Evolutionary conservation across 495 filamentous ascomycete species (phyloP).

Genomic region (Achaetomiella virescens): DNA sequence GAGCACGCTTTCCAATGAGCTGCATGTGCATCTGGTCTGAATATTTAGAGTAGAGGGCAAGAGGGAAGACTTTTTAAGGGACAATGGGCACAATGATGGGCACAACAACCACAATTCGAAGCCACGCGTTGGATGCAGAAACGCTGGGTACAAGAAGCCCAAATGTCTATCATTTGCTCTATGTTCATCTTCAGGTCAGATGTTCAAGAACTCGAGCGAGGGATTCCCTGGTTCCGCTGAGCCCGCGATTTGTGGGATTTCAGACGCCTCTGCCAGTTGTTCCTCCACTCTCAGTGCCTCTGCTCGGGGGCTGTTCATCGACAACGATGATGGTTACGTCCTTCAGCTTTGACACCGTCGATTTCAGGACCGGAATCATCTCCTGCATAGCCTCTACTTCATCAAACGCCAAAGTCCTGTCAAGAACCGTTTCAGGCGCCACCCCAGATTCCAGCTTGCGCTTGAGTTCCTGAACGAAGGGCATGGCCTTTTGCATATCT

Average conservation of each 20-base stretch:
- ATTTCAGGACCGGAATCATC: neutral
- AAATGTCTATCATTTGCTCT: no score
- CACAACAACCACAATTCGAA: no score
- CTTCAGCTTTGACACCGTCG: neutral
- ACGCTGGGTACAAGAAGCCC: no score
- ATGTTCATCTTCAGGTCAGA: no score
- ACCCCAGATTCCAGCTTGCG: neutral
- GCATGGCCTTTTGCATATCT: slow-evolving; percentile 92
- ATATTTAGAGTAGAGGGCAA: no score
- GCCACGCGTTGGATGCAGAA: no score
- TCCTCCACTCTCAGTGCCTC: no score
- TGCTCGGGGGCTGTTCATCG: no score
- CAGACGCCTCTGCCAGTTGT: neutral
- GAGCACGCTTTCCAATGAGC: no score
- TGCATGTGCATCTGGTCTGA: no score
- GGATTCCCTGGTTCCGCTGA: neutral
- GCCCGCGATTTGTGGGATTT: neutral
- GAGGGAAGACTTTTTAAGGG: no score
- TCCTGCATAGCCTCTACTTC: neutral
- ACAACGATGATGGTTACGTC: neutral
- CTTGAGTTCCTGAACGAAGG: slow-evolving; percentile 73
- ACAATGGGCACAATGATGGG: no score
- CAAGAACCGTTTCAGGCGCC: neutral
- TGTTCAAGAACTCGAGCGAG: neutral
- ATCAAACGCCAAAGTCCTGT: neutral